A percentile compares a stretch with the other conserved stretches of the same genome.
Conservation (phyloP, 208 protist genomes). For the Trypanosoma vivax region DNA sequence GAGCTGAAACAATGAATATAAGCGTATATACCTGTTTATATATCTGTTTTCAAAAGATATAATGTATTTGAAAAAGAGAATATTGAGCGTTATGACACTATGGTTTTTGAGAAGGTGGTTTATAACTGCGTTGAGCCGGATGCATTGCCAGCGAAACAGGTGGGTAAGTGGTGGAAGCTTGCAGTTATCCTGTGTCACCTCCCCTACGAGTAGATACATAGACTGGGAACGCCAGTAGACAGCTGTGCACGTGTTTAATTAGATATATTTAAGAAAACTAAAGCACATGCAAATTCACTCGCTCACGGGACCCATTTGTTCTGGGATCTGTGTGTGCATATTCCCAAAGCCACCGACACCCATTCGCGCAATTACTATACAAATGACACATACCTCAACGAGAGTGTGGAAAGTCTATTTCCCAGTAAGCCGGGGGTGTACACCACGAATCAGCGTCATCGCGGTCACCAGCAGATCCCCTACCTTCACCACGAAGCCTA, state of each 20-base stretch:
- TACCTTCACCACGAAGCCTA: not conserved
- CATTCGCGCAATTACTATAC: not conserved
- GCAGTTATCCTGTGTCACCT: too few species aligned
- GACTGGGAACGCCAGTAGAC: too few species aligned
- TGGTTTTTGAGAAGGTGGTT: too few species aligned
- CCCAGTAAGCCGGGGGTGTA: constrained; percentile 70
- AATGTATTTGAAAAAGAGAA: too few species aligned
- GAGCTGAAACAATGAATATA: too few species aligned
- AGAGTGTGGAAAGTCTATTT: constrained; percentile 41
- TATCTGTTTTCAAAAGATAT: not conserved
- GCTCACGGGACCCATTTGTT: not conserved
- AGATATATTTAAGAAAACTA: not conserved
- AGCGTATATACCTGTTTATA: not conserved
- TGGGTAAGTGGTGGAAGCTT: too few species aligned
- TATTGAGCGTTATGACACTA: too few species aligned
- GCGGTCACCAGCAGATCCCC: not conserved
- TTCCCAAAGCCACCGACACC: not conserved
- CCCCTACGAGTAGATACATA: too few species aligned
- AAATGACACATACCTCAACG: not conserved
- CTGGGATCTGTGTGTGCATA: too few species aligned
- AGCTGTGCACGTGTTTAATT: too few species aligned
- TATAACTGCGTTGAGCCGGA: too few species aligned
- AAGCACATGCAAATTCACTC: not conserved
- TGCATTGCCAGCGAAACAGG: too few species aligned
- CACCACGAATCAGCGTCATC: constrained; percentile 6